Conservation (phyloP, 1,284 basidiomycete genomes). For the Apiotrichum gamsii region DNA sequence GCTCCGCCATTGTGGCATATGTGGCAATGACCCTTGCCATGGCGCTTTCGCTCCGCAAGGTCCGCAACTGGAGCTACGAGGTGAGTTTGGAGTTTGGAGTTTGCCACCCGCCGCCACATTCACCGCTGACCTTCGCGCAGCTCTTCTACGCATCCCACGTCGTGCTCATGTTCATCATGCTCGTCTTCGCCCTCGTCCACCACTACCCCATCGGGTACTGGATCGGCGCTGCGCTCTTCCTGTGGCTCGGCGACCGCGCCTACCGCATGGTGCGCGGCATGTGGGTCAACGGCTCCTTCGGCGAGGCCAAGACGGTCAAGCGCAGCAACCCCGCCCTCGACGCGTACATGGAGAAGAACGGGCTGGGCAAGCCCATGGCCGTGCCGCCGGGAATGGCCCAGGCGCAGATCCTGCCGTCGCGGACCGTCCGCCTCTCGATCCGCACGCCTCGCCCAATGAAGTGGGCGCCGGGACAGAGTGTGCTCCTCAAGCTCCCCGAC, state of each 20-base stretch:
- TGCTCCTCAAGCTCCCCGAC: slow-evolving; percentile 65
- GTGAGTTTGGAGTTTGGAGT: no score
- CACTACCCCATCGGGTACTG: slow-evolving; percentile 58
- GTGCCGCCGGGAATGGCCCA: slow-evolving; percentile 55
- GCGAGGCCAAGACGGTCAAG: slow-evolving; percentile 1
- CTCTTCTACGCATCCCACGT: slow-evolving; percentile 68
- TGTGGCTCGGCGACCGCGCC: slow-evolving; percentile 63
- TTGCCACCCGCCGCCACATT: no score
- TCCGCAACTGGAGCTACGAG: slow-evolving; percentile 68
- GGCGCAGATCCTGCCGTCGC: slow-evolving; percentile 69
- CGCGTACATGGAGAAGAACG: slow-evolving; percentile 4
- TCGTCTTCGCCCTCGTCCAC: slow-evolving; percentile 59
- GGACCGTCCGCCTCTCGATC: slow-evolving; percentile 66
- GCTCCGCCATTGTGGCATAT: slow-evolving; percentile 68
- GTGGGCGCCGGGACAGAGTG: slow-evolving; percentile 63
- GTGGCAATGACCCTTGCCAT: slow-evolving; percentile 62
- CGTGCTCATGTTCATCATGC: slow-evolving; percentile 58
- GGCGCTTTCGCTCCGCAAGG: slow-evolving; percentile 57
- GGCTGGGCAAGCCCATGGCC: slow-evolving; percentile 12
- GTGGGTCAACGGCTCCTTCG: slow-evolving; percentile 57
- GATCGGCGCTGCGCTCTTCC: slow-evolving; percentile 57
- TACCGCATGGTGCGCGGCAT: slow-evolving; percentile 59
- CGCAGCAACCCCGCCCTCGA: slow-evolving; percentile 1
- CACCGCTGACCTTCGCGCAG: no score
- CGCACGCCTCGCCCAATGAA: slow-evolving; percentile 57